Percentiles rank a stretch among this genome's conserved stretches.
These are phyloP conservation scores for Ogataea nakhonphanomensis DNA, from an alignment of 805 yeast genomes.

Conservation along the genomic window DNA sequence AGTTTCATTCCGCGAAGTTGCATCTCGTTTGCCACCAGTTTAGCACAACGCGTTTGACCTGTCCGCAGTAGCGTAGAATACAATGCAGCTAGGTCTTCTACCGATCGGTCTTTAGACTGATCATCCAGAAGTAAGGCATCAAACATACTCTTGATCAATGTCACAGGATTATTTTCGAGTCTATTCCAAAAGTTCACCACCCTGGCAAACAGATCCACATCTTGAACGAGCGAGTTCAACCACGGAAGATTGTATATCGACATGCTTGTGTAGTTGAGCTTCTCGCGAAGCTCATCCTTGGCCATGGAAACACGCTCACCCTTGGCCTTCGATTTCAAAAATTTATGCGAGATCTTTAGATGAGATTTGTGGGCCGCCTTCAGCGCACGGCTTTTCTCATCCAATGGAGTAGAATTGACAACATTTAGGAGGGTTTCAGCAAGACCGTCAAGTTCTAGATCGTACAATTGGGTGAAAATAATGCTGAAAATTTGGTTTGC, in stretches of 20 bases:
- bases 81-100: not conserved
- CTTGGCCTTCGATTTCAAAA: constrained; percentile 1
- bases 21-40: not conserved
- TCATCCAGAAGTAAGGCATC: no score
- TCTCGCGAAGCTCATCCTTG: not conserved
- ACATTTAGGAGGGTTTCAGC: constrained; percentile 13
- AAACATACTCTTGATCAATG: not conserved
- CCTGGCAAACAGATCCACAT: constrained; percentile 3
- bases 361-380: constrained; percentile 8
- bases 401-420: constrained; percentile 6
- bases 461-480: constrained; percentile 19
- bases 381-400: not conserved
- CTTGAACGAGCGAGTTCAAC: constrained; percentile 2
- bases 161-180: constrained; percentile 1
- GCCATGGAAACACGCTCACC: not conserved
- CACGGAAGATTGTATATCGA: constrained; percentile 4
- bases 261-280: not conserved
- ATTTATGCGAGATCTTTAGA: constrained; percentile 5
- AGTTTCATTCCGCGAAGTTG: not conserved
- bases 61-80: constrained; percentile 9
- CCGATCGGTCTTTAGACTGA: no score
- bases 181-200: constrained; percentile 11
- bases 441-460: constrained; percentile 7
- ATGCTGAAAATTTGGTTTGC: constrained; percentile 10
- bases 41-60: constrained; percentile 4